These are phyloP conservation scores for Apophysomyces ossiformis DNA, from an alignment of 371 early-diverging fungal genomes.

Conservation along the genomic window DNA sequence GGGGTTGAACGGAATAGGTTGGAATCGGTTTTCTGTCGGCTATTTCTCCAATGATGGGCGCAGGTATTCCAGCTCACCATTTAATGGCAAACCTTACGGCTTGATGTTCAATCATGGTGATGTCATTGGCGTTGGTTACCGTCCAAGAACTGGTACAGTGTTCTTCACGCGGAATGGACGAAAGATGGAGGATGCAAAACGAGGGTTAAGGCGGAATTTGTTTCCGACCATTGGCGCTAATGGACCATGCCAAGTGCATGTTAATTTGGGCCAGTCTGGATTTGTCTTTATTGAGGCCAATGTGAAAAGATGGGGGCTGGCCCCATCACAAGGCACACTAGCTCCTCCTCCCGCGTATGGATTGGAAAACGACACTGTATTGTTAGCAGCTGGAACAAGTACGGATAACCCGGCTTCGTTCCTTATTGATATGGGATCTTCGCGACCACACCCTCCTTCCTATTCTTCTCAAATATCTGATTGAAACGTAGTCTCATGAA, in stretches of 20 bases:
- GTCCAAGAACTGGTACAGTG: slow-evolving; percentile 73
- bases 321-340: slow-evolving; percentile 70
- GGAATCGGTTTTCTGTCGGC: slow-evolving; percentile 76
- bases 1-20: slow-evolving; percentile 39
- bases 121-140: slow-evolving; percentile 79
- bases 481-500: no score
- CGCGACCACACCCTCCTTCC: background rate
- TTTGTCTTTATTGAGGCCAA: slow-evolving; percentile 80
- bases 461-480: background rate
- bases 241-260: slow-evolving; percentile 67
- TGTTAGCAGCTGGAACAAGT: slow-evolving; percentile 30
- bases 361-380: slow-evolving; percentile 41
- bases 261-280: slow-evolving; percentile 65
- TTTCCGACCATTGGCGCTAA: slow-evolving; percentile 70
- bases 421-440: background rate
- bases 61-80: slow-evolving; percentile 71
- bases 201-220: slow-evolving; percentile 58
- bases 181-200: slow-evolving; percentile 61
- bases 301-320: slow-evolving; percentile 85
- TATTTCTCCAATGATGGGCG: slow-evolving; percentile 70
- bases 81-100: slow-evolving; percentile 64
- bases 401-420: background rate
- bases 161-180: slow-evolving; percentile 86
- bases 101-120: slow-evolving; percentile 69
- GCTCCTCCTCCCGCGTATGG: slow-evolving; percentile 73